Evolutionary conservation across 805 yeast species (phyloP).

Genomic region (Candida berthetii): DNA sequence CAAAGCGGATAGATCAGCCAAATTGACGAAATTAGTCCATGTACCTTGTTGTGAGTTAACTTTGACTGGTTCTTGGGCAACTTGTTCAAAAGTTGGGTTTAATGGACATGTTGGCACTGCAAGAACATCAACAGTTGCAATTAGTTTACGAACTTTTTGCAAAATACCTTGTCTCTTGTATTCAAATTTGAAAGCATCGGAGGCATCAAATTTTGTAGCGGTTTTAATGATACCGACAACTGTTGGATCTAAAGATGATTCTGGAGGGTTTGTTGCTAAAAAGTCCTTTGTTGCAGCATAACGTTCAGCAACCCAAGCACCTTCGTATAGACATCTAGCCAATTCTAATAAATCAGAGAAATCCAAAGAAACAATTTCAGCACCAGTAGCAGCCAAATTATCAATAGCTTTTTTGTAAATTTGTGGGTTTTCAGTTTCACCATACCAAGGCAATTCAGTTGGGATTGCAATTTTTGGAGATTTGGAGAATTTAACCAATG

Average conservation of each 20-base stretch:
- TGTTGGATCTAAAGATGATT: constrained; percentile 72
- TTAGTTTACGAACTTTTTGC: constrained; percentile 49
- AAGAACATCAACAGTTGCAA: constrained; percentile 63
- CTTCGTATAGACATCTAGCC: constrained; percentile 88
- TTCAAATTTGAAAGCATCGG: constrained; percentile 78
- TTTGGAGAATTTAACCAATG: constrained; percentile 50
- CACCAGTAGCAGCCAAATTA: constrained; percentile 44
- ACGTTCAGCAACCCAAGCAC: constrained; percentile 98
- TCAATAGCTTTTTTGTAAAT: constrained; percentile 60
- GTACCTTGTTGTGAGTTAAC: constrained; percentile 93
- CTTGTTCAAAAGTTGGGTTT: constrained; percentile 74
- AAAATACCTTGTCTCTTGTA: constrained; percentile 80
- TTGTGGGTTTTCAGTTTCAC: constrained; percentile 71
- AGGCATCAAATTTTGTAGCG: constrained; percentile 76
- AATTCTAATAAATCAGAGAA: constrained; percentile 72
- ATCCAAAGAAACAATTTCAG: constrained; percentile 56
- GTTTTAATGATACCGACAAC: constrained; percentile 70
- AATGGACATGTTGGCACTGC: constrained; percentile 93
- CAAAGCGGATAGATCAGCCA: constrained; percentile 88
- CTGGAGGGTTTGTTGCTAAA: constrained; percentile 64
- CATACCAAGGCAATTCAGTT: constrained; percentile 65
- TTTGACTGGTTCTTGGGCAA: constrained; percentile 69
- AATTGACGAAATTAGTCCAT: constrained; percentile 95
- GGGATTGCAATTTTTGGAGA: constrained; percentile 77
- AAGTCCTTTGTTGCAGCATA: constrained; percentile 77